These are phyloP conservation scores for Closterium sp. DNA, from an alignment of 139 green algal species.

Conservation along the genomic window DNA sequence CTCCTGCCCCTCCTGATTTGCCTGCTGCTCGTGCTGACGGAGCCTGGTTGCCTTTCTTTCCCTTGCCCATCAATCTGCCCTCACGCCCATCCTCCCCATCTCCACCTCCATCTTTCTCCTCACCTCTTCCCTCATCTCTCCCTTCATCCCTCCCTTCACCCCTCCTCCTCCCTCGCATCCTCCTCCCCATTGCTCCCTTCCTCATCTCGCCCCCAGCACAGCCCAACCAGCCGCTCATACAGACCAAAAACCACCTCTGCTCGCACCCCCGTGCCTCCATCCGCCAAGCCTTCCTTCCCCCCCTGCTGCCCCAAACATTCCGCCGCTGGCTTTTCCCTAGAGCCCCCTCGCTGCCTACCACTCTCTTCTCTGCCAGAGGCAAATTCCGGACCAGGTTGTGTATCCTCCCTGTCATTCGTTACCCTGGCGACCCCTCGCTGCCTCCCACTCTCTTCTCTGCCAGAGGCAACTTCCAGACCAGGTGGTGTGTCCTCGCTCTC, in stretches of 20 bases:
- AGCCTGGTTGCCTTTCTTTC: background rate
- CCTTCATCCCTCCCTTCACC: background rate
- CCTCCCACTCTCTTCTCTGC: too few relatives aligned
- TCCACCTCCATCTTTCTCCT: background rate
- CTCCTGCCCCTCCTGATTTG: background rate
- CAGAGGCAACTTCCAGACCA: too few relatives aligned
- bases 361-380: too few relatives aligned
- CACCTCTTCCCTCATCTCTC: background rate
- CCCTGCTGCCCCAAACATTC: too few relatives aligned
- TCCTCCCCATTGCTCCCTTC: background rate
- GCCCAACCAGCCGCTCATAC: background rate
- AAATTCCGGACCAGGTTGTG: too few relatives aligned
- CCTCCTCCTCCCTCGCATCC: background rate
- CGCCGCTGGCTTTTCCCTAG: too few relatives aligned
- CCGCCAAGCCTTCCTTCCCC: too few relatives aligned
- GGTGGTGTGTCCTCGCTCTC: too few relatives aligned
- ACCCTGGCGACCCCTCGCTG: too few relatives aligned
- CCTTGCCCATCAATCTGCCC: background rate
- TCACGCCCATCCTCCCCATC: background rate
- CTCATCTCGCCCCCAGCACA: background rate
- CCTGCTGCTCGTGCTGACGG: background rate
- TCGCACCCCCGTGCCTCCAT: background rate
- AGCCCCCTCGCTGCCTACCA: too few relatives aligned
- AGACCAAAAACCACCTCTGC: background rate
- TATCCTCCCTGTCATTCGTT: too few relatives aligned